A percentile compares a stretch with the other conserved stretches of the same genome.
Conservation (phyloP, 345 rosid species). For the Melaleuca alternifolia region DNA sequence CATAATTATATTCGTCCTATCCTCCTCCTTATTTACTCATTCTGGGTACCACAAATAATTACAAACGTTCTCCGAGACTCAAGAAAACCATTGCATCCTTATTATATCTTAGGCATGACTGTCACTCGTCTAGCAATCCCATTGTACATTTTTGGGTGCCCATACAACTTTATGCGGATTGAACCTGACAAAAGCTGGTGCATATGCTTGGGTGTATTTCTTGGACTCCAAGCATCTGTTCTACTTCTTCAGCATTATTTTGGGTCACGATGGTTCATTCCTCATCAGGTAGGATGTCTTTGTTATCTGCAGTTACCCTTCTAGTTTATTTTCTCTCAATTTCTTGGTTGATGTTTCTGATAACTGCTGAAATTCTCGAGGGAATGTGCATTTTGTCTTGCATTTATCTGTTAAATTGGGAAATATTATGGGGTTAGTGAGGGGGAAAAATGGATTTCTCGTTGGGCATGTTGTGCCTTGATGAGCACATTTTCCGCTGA, state of each 20-base stretch:
- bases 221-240: conserved; percentile 71
- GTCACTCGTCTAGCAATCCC: conserved; percentile 85
- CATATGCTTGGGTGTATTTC: conserved; percentile 44
- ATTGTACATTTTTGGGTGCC: conserved; percentile 85
- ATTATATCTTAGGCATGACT: conserved; percentile 85
- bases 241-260: conserved; percentile 94
- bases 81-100: conserved; percentile 93
- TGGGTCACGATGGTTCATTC: conserved; percentile 95
- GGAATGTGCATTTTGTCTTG: neutral
- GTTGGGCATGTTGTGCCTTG: neutral
- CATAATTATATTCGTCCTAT: conserved; percentile 67
- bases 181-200: conserved; percentile 86
- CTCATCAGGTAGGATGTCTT: conserved; percentile 54
- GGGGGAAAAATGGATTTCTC: neutral
- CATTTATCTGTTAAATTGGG: neutral
- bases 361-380: neutral
- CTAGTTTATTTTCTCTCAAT: neutral
- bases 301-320: neutral
- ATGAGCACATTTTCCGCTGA: neutral
- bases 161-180: conserved; percentile 89
- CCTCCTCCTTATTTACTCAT: conserved; percentile 79
- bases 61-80: conserved; percentile 83
- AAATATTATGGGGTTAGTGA: neutral
- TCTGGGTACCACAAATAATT: conserved; percentile 91
- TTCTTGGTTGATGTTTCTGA: neutral